A percentile compares a stretch with the other conserved stretches of the same genome.
Evolutionary conservation across 805 yeast genomes (phyloP).

Genomic region (Candida succiphila): DNA sequence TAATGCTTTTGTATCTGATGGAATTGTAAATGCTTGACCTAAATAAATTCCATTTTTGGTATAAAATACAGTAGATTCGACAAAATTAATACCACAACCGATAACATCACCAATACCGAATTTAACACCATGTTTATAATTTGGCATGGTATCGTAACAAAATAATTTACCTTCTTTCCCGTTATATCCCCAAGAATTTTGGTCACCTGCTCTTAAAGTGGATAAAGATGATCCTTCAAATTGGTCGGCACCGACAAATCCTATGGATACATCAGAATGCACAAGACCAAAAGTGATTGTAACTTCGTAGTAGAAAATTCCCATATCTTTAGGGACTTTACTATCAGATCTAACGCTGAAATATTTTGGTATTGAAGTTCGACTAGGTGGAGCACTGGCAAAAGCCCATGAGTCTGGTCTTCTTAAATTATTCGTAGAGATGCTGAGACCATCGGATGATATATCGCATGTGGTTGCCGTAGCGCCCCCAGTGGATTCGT

Average conservation of each 20-base stretch:
- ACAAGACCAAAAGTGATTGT: constrained; percentile 24
- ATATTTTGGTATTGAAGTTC: constrained; percentile 5
- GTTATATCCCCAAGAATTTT: constrained; percentile 40
- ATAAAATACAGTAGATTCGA: constrained; percentile 52
- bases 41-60: constrained; percentile 72
- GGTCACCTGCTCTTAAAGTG: constrained; percentile 38
- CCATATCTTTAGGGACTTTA: constrained; percentile 28
- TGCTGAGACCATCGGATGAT: constrained; percentile 12
- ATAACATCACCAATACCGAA: constrained; percentile 54
- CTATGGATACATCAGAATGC: constrained; percentile 34
- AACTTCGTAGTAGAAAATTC: constrained; percentile 45
- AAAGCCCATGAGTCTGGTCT: constrained; percentile 5
- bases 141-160: constrained; percentile 25
- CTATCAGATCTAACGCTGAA: constrained; percentile 23
- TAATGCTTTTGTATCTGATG: constrained; percentile 15
- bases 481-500: too few relatives aligned
- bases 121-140: constrained; percentile 28
- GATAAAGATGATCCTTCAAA: constrained; percentile 8
- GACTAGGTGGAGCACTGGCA: constrained; percentile 4
- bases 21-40: constrained; percentile 43
- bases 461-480: constrained; percentile 12
- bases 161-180: constrained; percentile 39
- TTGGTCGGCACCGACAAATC: constrained; percentile 26
- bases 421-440: constrained; percentile 14
- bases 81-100: constrained; percentile 78